Evolutionary conservation across 768 basidiomycete species (phyloP), one percentile per base, ranked within the genome.

Genomic region (Rhodosporidiobolus odoratus): DNA sequence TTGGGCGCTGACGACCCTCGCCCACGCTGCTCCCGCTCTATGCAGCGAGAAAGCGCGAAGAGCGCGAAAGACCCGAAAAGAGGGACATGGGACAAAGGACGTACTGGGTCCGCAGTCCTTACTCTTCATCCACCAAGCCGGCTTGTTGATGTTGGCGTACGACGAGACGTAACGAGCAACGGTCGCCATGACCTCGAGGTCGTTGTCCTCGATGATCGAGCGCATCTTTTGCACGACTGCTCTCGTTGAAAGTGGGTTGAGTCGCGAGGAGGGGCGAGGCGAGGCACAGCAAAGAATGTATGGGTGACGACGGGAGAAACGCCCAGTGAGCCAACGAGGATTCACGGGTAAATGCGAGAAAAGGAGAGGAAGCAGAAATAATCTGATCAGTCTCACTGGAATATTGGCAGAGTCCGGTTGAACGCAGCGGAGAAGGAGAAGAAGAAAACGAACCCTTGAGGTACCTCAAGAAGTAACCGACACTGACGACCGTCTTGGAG

Each of bases 181-280:
- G 43, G 95, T 98, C 56, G 89, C 85, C 94, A 98, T 97, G 61
- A 99, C 93, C 30, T 89, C 89, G 68, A 99, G 84, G 77, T 91
- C 86, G 79, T 97, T 97, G 72, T 95, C 92, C 77, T 90, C 83
- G 78, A 99, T 90, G 79, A 97, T 93, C 70, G 89, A 85, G 82
- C 95, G 94, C 91, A 97, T 96, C 85, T 87, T 88, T 81, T 96
- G 92, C 30, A 95, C 91, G 40, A 89, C 93, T 66, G 89, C 89
- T 79, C 92, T 92, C 10, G 30, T 21, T 34, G 50, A 19, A 21
- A 34, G 34, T n/a, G 30, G 19, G 45, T 41, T 4, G 34, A 4
- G 25, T 3, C 4, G 38, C 1, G 34, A 34, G 1, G 10, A 35
- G 12, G 30, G 27, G 19, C 19, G 58, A 35, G 48, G 7, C 25